Base-by-base conservation (phyloP, 495 filamentous ascomycete genomes). In the Aspergillus biplanus region DNA sequence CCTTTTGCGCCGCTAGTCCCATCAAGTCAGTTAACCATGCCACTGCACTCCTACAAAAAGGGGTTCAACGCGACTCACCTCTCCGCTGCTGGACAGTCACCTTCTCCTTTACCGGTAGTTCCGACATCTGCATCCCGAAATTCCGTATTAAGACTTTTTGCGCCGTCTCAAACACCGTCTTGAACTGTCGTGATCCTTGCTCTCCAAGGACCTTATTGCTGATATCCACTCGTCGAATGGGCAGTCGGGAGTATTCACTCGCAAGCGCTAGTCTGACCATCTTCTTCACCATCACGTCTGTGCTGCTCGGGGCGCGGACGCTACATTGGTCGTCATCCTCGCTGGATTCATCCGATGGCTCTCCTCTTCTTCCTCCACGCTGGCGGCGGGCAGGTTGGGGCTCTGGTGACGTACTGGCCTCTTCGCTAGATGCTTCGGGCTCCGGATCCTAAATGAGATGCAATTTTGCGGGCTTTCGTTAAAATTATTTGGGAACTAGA, bases 111-210 rank as follows among this genome's bases (percentile, higher is more conserved):
- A 79, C 78, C 0, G 93, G 93, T 58, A 97, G 79, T 74, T 96
- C 93, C 1, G 82, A 78, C 83, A 97, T 85, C 72, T 92, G 85
- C 91, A 97, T 95, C 5, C 93, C 93, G 70, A 96, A 97, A 7
- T 82, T 79, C 4, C 69, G 75, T 31, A 80, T 75, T 33, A 97
- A 76, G 62, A 86, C 81, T 16, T 76, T 77, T 73, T 94, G 91
- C 31, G 90, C 87, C 21, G 74, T 77, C 1, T 85, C 85, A 65
- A 93, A 93, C 3, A 93, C 84, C 8, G 71, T 70, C 69, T 87
- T 90, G 69, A 93, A 93, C 58, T 86, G 81, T 4, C 87, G 59
- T 15, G 71, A 37, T 2, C 77, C 76, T 16, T 77, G 75, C 68
- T 78, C 73, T 6, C 72, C 75, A 1, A 78, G 65, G 1, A 83